Conservation (phyloP, 164 flowering plant species). For the Saururus chinensis region DNA sequence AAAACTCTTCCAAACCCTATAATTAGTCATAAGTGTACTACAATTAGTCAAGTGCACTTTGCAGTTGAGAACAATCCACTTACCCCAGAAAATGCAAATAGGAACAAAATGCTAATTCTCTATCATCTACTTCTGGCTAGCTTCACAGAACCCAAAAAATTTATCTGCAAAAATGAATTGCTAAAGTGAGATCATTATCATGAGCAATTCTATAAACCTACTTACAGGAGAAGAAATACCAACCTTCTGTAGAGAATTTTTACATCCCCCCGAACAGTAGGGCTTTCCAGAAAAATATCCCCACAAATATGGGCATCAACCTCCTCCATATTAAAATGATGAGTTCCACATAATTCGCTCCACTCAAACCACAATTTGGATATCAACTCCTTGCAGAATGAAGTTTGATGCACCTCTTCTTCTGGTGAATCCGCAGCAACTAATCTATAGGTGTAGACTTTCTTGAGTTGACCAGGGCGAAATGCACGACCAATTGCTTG, state of each 20-base stretch:
- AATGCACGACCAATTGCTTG: slow-evolving; percentile 90
- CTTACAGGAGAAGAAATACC: neutral
- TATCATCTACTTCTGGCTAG: no score
- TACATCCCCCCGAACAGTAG: slow-evolving; percentile 38
- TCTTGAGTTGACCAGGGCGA: slow-evolving; percentile 77
- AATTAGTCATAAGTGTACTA: no score
- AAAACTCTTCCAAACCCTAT: no score
- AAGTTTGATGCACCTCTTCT: slow-evolving; percentile 55
- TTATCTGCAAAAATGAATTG: neutral
- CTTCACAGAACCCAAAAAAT: no score
- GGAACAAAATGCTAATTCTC: no score
- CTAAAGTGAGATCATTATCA: neutral
- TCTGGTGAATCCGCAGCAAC: slow-evolving; percentile 74
- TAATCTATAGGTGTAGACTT: slow-evolving; percentile 59
- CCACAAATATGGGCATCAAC: slow-evolving; percentile 40
- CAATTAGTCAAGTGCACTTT: no score
- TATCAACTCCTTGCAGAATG: slow-evolving; percentile 67
- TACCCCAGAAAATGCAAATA: no score
- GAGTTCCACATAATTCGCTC: slow-evolving; percentile 39
- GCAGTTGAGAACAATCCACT: no score
- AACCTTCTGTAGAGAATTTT: slow-evolving; percentile 56
- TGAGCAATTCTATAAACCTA: neutral
- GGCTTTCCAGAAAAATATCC: slow-evolving; percentile 53
- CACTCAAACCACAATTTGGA: slow-evolving; percentile 93
- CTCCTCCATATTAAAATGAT: slow-evolving; percentile 35